Evolutionary conservation across 768 basidiomycete genomes (phyloP).

Genomic region (Austroboletus eburneus): DNA sequence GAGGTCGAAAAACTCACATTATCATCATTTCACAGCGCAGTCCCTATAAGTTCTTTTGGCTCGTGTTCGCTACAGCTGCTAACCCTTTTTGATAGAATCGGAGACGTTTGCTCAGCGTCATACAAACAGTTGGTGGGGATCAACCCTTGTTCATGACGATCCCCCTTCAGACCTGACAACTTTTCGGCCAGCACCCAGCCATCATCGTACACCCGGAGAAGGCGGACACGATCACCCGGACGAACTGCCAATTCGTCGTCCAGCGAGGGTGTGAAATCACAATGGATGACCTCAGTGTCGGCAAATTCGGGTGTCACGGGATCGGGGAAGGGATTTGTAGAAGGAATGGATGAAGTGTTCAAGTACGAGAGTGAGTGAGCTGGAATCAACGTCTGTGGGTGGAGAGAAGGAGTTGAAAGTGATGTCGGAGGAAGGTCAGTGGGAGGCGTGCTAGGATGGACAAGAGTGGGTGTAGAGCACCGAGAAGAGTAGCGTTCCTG

Average conservation of each 20-base stretch:
- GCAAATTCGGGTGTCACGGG: slow-evolving; percentile 31
- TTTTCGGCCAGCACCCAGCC: slow-evolving; percentile 68
- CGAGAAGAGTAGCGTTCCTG: not conserved
- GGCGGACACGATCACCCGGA: slow-evolving; percentile 48
- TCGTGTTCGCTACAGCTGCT: slow-evolving; percentile 32
- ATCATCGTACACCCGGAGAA: slow-evolving; percentile 58
- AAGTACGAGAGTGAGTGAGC: not conserved
- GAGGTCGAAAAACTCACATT: no score
- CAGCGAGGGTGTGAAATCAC: slow-evolving; percentile 54
- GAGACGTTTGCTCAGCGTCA: slow-evolving; percentile 41
- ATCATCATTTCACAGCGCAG: slow-evolving; percentile 3
- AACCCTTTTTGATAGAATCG: slow-evolving; percentile 45
- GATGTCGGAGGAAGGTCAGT: slow-evolving; percentile 13
- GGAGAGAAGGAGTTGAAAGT: slow-evolving; percentile 9
- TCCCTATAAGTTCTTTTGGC: not conserved
- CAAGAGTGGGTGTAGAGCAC: slow-evolving; percentile 18
- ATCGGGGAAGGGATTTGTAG: slow-evolving; percentile 35
- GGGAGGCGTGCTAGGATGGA: slow-evolving; percentile 16
- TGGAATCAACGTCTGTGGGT: slow-evolving; percentile 2
- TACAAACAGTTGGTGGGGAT: slow-evolving; percentile 72
- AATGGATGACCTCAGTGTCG: slow-evolving; percentile 45
- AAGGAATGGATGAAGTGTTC: slow-evolving; percentile 8
- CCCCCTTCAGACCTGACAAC: slow-evolving; percentile 10
- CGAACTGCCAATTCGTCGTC: slow-evolving; percentile 56
- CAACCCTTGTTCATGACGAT: slow-evolving; percentile 38